Conservation (phyloP, 2,329 filamentous ascomycete genomes). For the Claviceps quebecensis region DNA sequence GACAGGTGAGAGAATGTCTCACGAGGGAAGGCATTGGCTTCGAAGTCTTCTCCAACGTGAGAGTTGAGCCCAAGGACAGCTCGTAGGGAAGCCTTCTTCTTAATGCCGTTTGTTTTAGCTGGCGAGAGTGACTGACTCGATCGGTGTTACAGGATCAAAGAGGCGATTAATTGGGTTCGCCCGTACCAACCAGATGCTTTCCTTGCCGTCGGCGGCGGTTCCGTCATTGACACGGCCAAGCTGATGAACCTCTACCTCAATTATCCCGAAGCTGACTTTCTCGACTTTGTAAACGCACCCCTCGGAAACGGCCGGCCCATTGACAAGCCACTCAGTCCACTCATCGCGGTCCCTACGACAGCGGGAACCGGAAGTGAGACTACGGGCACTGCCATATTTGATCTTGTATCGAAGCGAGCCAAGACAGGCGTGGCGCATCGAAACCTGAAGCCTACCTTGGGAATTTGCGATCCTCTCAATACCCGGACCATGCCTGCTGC, state of each 20-base stretch:
- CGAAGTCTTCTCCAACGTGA: conserved; percentile 65
- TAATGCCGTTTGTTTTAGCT: conserved; percentile 15
- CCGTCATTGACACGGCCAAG: conserved; percentile 96
- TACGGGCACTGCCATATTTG: conserved; percentile 95
- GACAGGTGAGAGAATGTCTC: conserved; percentile 71
- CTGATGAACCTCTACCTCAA: conserved; percentile 93
- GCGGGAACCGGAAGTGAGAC: conserved; percentile 85
- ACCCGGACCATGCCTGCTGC: conserved; percentile 91
- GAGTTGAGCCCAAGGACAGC: conserved; percentile 87
- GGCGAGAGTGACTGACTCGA: not conserved
- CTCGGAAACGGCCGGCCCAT: conserved; percentile 76
- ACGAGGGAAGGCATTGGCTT: conserved; percentile 66
- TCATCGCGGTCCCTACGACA: conserved; percentile 75
- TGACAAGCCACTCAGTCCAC: conserved; percentile 52
- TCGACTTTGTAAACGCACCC: conserved; percentile 96
- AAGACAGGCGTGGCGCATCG: conserved; percentile 96
- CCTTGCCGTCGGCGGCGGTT: conserved; percentile 77
- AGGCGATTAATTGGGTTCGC: conserved; percentile 78
- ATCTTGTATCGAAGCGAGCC: conserved; percentile 74
- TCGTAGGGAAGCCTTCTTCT: conserved; percentile 40
- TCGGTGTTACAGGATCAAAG: conserved; percentile 48
- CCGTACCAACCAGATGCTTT: conserved; percentile 75
- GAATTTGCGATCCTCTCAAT: conserved; percentile 76
- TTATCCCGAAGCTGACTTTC: conserved; percentile 83
- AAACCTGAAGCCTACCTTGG: conserved; percentile 87